Conservation (phyloP, 768 basidiomycete genomes). For the Suillus brevipes region DNA sequence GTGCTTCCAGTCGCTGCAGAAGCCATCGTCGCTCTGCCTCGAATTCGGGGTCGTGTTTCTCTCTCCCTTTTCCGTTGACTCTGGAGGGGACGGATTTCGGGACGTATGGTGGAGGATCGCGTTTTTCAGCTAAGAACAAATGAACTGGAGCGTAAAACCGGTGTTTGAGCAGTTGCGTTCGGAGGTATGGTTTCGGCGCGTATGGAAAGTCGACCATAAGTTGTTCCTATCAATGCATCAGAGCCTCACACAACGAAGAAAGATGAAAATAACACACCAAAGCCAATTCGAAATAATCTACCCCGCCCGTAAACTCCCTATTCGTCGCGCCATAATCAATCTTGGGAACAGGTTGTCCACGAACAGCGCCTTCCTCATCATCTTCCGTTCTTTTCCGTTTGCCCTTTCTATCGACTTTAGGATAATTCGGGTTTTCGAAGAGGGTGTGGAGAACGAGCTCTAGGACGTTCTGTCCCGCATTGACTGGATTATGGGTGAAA, state of each 20-base stretch:
- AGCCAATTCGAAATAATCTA: constrained; percentile 49
- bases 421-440: constrained; percentile 63
- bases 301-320: constrained; percentile 43
- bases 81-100: constrained; percentile 36
- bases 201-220: constrained; percentile 58
- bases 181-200: constrained; percentile 57
- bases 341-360: constrained; percentile 42
- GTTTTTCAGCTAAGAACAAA: constrained; percentile 42
- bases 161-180: constrained; percentile 37
- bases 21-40: constrained; percentile 49
- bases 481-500: constrained; percentile 37
- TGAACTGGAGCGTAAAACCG: constrained; percentile 68
- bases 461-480: constrained; percentile 38
- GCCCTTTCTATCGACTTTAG: constrained; percentile 49
- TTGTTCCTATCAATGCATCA: constrained; percentile 39
- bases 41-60: constrained; percentile 46
- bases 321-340: constrained; percentile 56
- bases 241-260: background rate
- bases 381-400: constrained; percentile 43
- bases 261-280: constrained; percentile 39
- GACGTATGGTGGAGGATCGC: constrained; percentile 36
- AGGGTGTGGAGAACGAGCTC: constrained; percentile 59
- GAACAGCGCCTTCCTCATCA: constrained; percentile 24
- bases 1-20: constrained; percentile 14
- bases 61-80: constrained; percentile 43